A percentile compares a stretch with the other conserved stretches of the same genome.
phyloP scores from a whole-genome alignment of 345 rosid species.

The Eucalyptus camaldulensis region DNA sequence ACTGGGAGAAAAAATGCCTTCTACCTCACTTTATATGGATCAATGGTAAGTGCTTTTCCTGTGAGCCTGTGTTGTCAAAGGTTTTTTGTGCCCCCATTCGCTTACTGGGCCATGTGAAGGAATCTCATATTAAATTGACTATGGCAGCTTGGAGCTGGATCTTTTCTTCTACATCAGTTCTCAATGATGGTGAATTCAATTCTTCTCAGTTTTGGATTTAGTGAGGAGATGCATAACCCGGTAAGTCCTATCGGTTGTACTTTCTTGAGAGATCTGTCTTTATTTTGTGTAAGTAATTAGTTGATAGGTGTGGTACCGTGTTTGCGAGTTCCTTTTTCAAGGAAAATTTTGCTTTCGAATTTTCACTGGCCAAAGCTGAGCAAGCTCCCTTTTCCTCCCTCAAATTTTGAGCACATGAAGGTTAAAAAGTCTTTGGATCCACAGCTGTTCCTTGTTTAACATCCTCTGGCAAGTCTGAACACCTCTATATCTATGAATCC shows the following conservation, averaged over 20 bases:
- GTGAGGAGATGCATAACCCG: slow-evolving; percentile 89
- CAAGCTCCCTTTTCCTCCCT: background rate
- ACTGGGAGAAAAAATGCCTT: slow-evolving; percentile 57
- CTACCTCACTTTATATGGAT: slow-evolving; percentile 57
- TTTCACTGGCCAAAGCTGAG: background rate
- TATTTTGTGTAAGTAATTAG: background rate
- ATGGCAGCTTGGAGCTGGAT: slow-evolving; percentile 77
- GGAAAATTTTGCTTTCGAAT: background rate
- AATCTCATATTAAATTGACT: slow-evolving; percentile 1
- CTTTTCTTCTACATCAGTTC: slow-evolving; percentile 70
- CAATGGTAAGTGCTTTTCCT: slow-evolving; percentile 39
- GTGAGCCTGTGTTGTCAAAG: background rate
- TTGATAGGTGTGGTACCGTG: background rate
- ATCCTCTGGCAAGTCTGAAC: background rate
- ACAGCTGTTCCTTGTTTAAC: background rate
- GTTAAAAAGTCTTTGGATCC: background rate
- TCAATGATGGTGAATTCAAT: slow-evolving; percentile 63
- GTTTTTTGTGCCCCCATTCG: background rate
- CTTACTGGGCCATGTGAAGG: background rate
- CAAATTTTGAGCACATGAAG: background rate
- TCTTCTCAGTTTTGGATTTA: slow-evolving; percentile 72
- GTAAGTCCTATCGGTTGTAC: slow-evolving; percentile 21
- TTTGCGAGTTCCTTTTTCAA: background rate
- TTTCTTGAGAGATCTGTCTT: background rate
- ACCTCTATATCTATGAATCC: background rate